Evolutionary conservation across 495 filamentous ascomycete genomes (phyloP), one percentile per base, ranked within the genome.

Genomic region (Penicillium robsamsonii): DNA sequence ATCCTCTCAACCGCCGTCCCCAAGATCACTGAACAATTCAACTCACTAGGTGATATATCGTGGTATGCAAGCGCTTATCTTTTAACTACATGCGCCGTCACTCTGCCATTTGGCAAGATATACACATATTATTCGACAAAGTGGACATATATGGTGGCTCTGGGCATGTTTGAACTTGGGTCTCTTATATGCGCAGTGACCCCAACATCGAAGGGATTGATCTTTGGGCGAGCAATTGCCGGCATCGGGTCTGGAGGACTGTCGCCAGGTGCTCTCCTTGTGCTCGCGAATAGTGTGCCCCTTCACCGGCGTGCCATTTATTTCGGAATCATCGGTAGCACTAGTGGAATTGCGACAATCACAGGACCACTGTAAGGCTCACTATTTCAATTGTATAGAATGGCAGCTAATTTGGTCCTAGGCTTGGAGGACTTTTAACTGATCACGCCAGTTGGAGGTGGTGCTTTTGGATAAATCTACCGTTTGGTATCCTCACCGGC

Each of bases 1-100:
- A 92, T 94, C 61, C 88, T 95, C 49, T 84, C 87, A 7, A 93
- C 90, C 0, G 90, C 90, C n/a, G 90, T 92, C 50, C 90, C 90
- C 5, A 84, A 84, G 49, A 93, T 95, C 51, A 92, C 90, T 0
- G 85, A 91, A 63, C 70, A 89, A 38, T 95, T 95, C 70, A 77
- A 88, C 24, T 84, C 87, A 20, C 66, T 94, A 0, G 75, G 78
- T 29, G 90, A 93, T 61, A 80, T 95, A 0, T 89, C 87, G 38
- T 93, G 90, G 90, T 93, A 92, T 55, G 89, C 85, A 20, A 82
- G 80, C 53, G 76, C 77, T 3, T 82, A 82, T 63, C 80, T 96
- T 31, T 80, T 96, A 59, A 91, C 87, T 9, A 86, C 84, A 1
- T 88, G 83, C 60, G 74, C 87, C 2, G 81, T 92, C 18, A 87